Evolutionary conservation across 495 filamentous ascomycete species (phyloP).

Genomic region (Cudoniella acicularis): DNA sequence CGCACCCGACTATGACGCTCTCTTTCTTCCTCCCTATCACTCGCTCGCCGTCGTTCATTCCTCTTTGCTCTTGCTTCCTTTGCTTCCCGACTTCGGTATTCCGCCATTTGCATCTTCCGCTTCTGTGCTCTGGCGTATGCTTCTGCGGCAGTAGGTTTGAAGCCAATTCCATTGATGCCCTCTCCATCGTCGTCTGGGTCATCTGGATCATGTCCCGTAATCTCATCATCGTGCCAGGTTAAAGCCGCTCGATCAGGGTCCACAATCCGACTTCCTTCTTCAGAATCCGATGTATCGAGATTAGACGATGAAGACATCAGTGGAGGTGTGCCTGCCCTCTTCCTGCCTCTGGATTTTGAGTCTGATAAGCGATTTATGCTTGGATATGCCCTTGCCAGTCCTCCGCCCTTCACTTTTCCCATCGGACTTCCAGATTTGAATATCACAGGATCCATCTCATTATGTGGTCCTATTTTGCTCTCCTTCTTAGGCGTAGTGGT

Average conservation of each 20-base stretch:
- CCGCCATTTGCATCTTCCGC: conserved; percentile 74
- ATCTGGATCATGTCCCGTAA: conserved; percentile 72
- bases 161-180: conserved; percentile 86
- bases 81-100: conserved; percentile 79
- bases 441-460: conserved; percentile 19
- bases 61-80: conserved; percentile 75
- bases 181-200: conserved; percentile 76
- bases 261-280: conserved; percentile 31
- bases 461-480: conserved; percentile 15
- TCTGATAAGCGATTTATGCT: conserved; percentile 36
- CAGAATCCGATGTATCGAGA: neutral
- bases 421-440: conserved; percentile 12
- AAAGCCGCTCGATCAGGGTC: conserved; percentile 52
- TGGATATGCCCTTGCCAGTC: conserved; percentile 31
- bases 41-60: conserved; percentile 55
- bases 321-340: conserved; percentile 42
- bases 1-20: conserved; percentile 19
- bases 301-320: neutral
- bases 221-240: conserved; percentile 81
- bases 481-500: conserved; percentile 28
- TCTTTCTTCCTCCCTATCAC: conserved; percentile 22
- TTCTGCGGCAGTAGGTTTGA: conserved; percentile 80
- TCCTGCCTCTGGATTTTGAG: conserved; percentile 37
- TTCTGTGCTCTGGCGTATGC: conserved; percentile 72
- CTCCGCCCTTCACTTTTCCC: conserved; percentile 16